Evolutionary conservation across 2,329 filamentous ascomycete genomes (phyloP).

Genomic region (Metarhizium humberi): DNA sequence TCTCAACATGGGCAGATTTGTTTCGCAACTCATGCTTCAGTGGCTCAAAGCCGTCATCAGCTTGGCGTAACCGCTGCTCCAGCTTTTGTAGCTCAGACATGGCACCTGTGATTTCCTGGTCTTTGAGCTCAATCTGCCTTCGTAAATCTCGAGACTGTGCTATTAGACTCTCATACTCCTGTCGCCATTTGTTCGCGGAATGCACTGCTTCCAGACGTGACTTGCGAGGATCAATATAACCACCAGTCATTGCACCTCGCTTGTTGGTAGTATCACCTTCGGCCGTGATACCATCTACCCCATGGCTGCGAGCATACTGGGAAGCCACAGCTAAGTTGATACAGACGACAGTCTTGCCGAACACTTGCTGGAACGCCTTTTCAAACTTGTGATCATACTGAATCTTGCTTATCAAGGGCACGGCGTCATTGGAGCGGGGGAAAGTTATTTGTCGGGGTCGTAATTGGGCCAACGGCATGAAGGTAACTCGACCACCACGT

Average conservation of each 20-base stretch:
- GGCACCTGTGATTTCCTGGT: constrained; percentile 84
- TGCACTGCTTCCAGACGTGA: constrained; percentile 83
- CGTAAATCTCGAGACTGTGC: constrained; percentile 57
- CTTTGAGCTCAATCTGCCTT: constrained; percentile 63
- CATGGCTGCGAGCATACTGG: constrained; percentile 87
- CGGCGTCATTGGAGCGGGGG: constrained; percentile 76
- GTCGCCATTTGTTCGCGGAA: constrained; percentile 63
- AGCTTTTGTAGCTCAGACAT: constrained; percentile 75
- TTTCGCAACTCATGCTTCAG: constrained; percentile 66
- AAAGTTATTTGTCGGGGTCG: constrained; percentile 63
- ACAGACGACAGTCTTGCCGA: constrained; percentile 90
- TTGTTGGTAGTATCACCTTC: constrained; percentile 94
- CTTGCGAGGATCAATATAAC: constrained; percentile 77
- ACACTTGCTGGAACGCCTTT: constrained; percentile 86
- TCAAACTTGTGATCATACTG: constrained; percentile 69
- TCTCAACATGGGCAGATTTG: constrained; percentile 67
- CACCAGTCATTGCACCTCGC: constrained; percentile 89
- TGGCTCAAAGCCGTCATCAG: constrained; percentile 75
- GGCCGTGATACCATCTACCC: constrained; percentile 84
- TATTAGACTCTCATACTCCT: constrained; percentile 61
- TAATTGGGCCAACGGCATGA: constrained; percentile 84
- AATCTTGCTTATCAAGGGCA: constrained; percentile 79
- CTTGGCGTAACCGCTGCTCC: constrained; percentile 66
- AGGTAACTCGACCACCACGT: constrained; percentile 80
- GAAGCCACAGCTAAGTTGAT: constrained; percentile 79